Evolutionary conservation across 805 yeast genomes (phyloP), one percentile per base, ranked within the genome.

Genomic region (Starmera dryadoides): DNA sequence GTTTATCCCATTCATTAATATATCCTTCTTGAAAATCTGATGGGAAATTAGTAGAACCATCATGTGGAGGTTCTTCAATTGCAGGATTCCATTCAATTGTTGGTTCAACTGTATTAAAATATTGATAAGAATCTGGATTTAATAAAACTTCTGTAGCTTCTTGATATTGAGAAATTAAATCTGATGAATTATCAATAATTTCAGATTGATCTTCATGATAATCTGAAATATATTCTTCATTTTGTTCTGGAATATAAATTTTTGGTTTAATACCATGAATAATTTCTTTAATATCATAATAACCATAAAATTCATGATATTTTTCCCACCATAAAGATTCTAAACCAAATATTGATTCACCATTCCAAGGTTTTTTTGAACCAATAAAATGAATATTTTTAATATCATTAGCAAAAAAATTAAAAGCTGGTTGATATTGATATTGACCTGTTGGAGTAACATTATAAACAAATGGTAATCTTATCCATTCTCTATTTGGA

Each of bases 391-490:
- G 93, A 10, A 80, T 59, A 33, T 75, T 59, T 36, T 62, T 63
- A 20, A 75, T 60, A 22, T 67, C 63, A 12, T 57, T 40, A 12
- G 48, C 39, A 54, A 79, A 85, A 52, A 73, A 69, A 33, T 58
- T 59, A 53, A 66, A 75, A 1, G 93, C 91, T 0, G 93, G 93
- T n/a, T 68, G 61, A 59, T 79, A 82, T 60, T 85, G 81, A 55
- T 85, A 85, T 31, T 74, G 75, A 35, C 75, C 64, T 33, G 74
- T 64, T 3, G 84, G 69, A 0, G 97, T 91, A 25, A 91, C 94
- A 53, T 91, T 91, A 66, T 78, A 91, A 34, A 76, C 49, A 50
- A 89, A 91, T 2, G 97, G 89, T 35, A 93, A 62, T 35, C 76
- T 70, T 25, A 68, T 59, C 96, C 97, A 89, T 39, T 61, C 58